Conservation (phyloP, 2,329 filamentous ascomycete genomes). For the Ascochyta clinopodiicola region DNA sequence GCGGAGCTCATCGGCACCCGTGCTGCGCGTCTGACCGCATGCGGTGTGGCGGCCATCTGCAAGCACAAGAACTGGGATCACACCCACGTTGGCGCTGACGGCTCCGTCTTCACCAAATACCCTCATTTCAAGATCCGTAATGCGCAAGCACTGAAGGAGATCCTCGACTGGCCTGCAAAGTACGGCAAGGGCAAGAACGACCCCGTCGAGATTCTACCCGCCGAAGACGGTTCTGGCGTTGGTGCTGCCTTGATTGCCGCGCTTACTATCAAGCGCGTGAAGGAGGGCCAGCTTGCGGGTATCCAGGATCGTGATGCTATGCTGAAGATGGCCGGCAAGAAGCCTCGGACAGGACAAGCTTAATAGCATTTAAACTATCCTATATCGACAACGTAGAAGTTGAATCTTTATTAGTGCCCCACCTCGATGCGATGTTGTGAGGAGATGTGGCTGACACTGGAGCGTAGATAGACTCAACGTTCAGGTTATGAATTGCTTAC, state of each 20-base stretch:
- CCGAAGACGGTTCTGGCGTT: conserved; percentile 97
- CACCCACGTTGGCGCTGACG: conserved; percentile 95
- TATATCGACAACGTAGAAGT: conserved; percentile 4
- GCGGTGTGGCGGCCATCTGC: conserved; percentile 94
- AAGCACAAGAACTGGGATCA: conserved; percentile 90
- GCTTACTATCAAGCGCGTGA: conserved; percentile 67
- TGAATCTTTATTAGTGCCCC: background rate
- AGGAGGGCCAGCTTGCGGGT: conserved; percentile 65
- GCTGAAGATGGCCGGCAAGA: conserved; percentile 41
- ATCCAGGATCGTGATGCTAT: conserved; percentile 60
- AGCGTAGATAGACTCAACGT: background rate
- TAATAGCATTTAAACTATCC: background rate
- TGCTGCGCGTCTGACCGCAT: conserved; percentile 89
- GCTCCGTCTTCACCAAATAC: conserved; percentile 99
- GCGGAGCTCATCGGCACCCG: conserved; percentile 95
- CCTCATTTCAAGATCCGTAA: conserved; percentile 96
- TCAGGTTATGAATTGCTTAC: no score
- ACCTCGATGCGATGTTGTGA: conserved; percentile 1
- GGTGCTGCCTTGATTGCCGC: conserved; percentile 92
- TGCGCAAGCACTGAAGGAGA: conserved; percentile 88
- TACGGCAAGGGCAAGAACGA: conserved; percentile 69
- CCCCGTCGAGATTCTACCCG: conserved; percentile 83
- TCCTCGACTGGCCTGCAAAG: conserved; percentile 89
- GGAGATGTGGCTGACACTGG: background rate
- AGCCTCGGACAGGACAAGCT: conserved; percentile 9